phyloP scores from a whole-genome alignment of 2,329 filamentous ascomycete genomes.

The Colletotrichum caudatum region DNA sequence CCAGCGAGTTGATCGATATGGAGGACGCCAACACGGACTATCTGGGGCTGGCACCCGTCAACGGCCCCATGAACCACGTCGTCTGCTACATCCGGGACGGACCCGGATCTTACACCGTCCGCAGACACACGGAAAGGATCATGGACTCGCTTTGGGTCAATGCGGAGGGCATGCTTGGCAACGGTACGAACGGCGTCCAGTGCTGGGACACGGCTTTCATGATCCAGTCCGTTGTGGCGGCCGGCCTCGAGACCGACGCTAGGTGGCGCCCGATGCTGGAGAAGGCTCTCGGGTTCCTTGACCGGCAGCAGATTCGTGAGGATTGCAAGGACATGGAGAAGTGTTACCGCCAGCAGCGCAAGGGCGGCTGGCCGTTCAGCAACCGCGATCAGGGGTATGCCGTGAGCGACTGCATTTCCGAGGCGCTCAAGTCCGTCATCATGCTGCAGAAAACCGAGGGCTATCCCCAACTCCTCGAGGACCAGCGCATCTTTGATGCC shows the following conservation, averaged over 20 bases:
- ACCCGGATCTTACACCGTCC: conserved; percentile 76
- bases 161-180: conserved; percentile 90
- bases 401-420: conserved; percentile 93
- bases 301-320: conserved; percentile 90
- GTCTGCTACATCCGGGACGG: conserved; percentile 88
- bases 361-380: conserved; percentile 97
- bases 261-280: conserved; percentile 86
- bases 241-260: conserved; percentile 80
- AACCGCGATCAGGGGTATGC: conserved; percentile 93
- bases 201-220: conserved; percentile 95
- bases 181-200: conserved; percentile 98
- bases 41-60: conserved; percentile 88
- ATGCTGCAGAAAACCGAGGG: conserved; percentile 82
- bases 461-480: conserved; percentile 80
- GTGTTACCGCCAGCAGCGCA: conserved; percentile 90
- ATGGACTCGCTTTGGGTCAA: conserved; percentile 94
- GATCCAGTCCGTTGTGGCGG: conserved; percentile 84
- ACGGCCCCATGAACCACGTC: conserved; percentile 89
- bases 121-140: conserved; percentile 82
- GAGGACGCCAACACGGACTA: conserved; percentile 95
- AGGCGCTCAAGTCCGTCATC: conserved; percentile 88
- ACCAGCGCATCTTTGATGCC: conserved; percentile 85
- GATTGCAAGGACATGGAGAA: conserved; percentile 80
- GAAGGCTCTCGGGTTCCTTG: conserved; percentile 86
- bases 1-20: conserved; percentile 85